Base-by-base conservation (phyloP, 2,329 filamentous ascomycete species). In the Calonectria montana region DNA sequence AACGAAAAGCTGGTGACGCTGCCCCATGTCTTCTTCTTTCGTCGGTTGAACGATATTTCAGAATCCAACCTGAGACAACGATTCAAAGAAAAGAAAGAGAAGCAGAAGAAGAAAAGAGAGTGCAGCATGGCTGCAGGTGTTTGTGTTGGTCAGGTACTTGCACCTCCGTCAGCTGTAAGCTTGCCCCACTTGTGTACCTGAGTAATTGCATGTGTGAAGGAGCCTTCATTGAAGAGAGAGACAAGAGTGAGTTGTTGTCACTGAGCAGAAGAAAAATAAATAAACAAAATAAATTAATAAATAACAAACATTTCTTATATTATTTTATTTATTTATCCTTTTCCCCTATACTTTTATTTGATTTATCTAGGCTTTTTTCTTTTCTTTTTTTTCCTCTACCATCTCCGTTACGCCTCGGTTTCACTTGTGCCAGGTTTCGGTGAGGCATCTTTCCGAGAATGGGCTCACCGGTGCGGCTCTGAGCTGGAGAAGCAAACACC, bases 1-100 rank as follows among this genome's bases (percentile, higher is more conserved):
- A 45, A 76, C 63, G n/a, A 71, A 75, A 35, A 76, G 35, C 35
- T 75, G 71, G 62, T 74, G 71, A 27, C 69, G 53, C 47, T 75
- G 70, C 2, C 64, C 69, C 74, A 76, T 76, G 12, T 71, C 16
- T n/a, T 21, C 25, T 55, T 55, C 15, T 16, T 31, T 53, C 18
- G 9, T 21, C 7, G n/a, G n/a, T n/a, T n/a, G n/a, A n/a, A n/a
- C n/a, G n/a, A n/a, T n/a, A n/a, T 6, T 10, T 18, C 6, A 21
- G 18, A 45, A 18, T n/a, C 4, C 3, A 31, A 16, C 18, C 3
- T 21, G 3, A 53, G 16, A 7, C 10, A 7, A 29, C 2, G 25
- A 21, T 23, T 15, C 5, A 15, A 15, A 35, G 2, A 15, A 25
- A 37, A 31, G 3, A 15, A 37, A 16, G 12, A 37, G 25, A 57